Evolutionary conservation across 2,329 filamentous ascomycete species (phyloP).

Genomic region (Diplocarpon rosae): DNA sequence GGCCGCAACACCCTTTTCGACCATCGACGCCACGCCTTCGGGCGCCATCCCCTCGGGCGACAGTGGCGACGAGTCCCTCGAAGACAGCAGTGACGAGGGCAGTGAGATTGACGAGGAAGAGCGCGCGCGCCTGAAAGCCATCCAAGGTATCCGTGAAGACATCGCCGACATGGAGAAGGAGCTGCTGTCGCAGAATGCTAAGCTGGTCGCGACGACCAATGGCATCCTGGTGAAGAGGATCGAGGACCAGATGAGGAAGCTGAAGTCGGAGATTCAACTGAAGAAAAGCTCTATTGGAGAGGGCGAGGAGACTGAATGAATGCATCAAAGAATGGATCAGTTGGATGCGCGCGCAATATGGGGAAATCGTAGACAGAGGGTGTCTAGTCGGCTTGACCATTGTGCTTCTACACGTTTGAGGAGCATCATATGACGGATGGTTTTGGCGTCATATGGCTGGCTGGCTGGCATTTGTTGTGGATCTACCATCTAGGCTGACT

Average conservation of each 20-base stretch:
- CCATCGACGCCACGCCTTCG: slow-evolving; percentile 19
- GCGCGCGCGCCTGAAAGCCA: slow-evolving; percentile 35
- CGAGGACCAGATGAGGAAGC: slow-evolving; percentile 35
- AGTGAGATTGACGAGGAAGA: slow-evolving; percentile 41
- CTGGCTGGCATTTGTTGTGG: too few species aligned
- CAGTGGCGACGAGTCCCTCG: slow-evolving; percentile 34
- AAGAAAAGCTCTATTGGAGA: slow-evolving; percentile 35
- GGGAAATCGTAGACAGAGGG: too few species aligned
- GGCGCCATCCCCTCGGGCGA: slow-evolving; percentile 22
- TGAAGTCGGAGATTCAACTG: slow-evolving; percentile 42
- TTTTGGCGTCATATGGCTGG: too few species aligned
- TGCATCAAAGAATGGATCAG: too few species aligned
- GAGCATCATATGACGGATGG: too few species aligned
- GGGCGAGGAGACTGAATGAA: slow-evolving; percentile 14
- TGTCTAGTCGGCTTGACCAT: too few species aligned
- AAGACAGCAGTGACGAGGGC: slow-evolving; percentile 31
- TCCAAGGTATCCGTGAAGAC: slow-evolving; percentile 38
- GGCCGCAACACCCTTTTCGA: slow-evolving; percentile 24
- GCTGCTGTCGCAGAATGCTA: slow-evolving; percentile 32
- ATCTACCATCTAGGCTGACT: too few species aligned
- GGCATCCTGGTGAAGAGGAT: slow-evolving; percentile 38
- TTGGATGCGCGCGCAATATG: too few species aligned
- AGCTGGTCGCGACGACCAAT: slow-evolving; percentile 35
- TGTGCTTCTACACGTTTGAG: too few species aligned
- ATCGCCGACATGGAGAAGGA: slow-evolving; percentile 43